Evolutionary conservation across 116 monocot genomes (phyloP), one percentile per base, ranked within the genome.

Genomic region (Cymodocea nodosa): DNA sequence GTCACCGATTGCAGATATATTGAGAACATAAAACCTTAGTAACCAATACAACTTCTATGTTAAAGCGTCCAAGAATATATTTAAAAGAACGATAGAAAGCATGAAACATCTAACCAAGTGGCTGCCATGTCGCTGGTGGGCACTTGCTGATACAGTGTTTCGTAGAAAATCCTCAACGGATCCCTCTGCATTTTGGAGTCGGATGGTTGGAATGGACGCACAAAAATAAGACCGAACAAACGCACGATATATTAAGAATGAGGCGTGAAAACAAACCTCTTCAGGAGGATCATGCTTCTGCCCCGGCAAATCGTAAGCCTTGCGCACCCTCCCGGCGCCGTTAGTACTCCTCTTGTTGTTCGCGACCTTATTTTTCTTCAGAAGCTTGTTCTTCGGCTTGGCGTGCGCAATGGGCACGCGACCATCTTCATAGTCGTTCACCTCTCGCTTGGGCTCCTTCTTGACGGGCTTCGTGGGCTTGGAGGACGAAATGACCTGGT

Each of bases 91-190:
- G 44, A 11, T 0, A 44, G 11, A 44, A 44, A 44, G 6, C 11
- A 44, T 8, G n/a, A 20, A 11, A 11, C 17, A 0, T 15, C 81
- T 82, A 58, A 94, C 94, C 94, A 94, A 54, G 75, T 35, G 35
- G 84, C 74, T 59, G 94, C 94, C 89, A 94, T 94, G 49, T 94
- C 94, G 56, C 94, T 94, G 36, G 53, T 69, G 25, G 89, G 94
- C 12, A 87, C 30, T 73, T 94, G 89, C 66, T 89, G 11, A 58
- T 89, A 77, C 15, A 94, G 82, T 0, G 89, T 61, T 60, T 87
- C 87, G 56, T 94, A 94, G 73, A 94, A 94, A 69, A 94, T 86
- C 80, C 89, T 83, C 76, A 89, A 77, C 11, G 89, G 84, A 54
- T 94, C 94, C 66, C 94, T 84, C 94, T 94, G 80, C 67, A 62